A percentile compares a stretch with the other conserved stretches of the same genome.
Conservation (phyloP, 768 basidiomycete species). For the Dacryopinax primogenitus region DNA sequence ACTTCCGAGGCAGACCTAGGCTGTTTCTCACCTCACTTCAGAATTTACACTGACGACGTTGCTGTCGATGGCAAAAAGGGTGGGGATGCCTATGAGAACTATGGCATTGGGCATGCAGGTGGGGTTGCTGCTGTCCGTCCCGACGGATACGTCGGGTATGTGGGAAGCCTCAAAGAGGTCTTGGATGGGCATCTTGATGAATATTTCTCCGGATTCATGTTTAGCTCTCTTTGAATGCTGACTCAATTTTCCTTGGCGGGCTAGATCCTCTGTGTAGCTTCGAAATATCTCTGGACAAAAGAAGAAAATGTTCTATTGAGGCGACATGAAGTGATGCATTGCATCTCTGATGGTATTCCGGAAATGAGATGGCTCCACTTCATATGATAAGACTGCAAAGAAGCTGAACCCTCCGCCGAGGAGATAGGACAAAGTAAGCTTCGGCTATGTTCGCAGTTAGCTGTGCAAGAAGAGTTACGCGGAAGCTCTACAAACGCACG, state of each 20-base stretch:
- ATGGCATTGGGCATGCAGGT: slow-evolving; percentile 39
- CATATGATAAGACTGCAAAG: not conserved
- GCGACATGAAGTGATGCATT: not conserved
- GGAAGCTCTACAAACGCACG: not conserved
- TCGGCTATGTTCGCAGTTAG: not conserved
- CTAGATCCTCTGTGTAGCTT: too few species aligned
- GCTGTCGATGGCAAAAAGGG: slow-evolving; percentile 35
- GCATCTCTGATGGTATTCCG: not conserved
- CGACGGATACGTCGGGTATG: slow-evolving; percentile 51
- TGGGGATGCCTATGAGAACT: slow-evolving; percentile 44
- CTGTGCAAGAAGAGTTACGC: not conserved
- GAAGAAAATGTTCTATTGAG: not conserved
- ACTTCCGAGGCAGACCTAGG: not conserved
- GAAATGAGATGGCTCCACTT: not conserved
- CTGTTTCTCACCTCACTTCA: slow-evolving; percentile 19
- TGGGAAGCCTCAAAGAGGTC: slow-evolving; percentile 34
- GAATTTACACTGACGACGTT: slow-evolving; percentile 48
- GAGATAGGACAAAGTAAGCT: not conserved
- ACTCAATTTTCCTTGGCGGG: slow-evolving; percentile 26
- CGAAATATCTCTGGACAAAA: too few species aligned
- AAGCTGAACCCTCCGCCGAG: not conserved
- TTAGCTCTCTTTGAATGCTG: not conserved
- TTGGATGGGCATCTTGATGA: slow-evolving; percentile 18
- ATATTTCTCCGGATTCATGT: slow-evolving; percentile 12
- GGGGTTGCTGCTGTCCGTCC: slow-evolving; percentile 47